Conservation (phyloP, 331 rosid genomes). For the Dryas integrifolia region DNA sequence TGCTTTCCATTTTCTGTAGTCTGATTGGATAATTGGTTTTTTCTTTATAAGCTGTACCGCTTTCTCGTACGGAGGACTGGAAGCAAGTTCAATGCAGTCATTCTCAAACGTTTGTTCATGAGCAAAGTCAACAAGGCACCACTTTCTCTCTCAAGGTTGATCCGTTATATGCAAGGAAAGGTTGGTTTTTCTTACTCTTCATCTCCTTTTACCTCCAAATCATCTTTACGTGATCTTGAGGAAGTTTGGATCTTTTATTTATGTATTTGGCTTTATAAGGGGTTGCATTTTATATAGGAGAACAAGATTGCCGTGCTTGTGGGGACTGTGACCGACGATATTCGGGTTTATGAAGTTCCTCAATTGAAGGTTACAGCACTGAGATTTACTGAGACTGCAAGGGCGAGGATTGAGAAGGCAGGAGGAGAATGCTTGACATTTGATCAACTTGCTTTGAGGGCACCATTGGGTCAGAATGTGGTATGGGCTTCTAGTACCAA, state of each 20-base stretch:
- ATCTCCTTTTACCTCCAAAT: neutral
- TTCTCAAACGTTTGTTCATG: conserved; percentile 81
- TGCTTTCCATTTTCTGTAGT: neutral
- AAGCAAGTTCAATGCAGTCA: conserved; percentile 70
- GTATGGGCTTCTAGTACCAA: conserved; percentile 25
- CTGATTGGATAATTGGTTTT: conserved; percentile 23
- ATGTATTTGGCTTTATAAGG: neutral
- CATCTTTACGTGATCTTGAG: neutral
- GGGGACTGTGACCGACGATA: conserved; percentile 73
- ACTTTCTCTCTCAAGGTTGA: conserved; percentile 63
- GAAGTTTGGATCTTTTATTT: neutral
- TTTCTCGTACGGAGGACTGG: conserved; percentile 73
- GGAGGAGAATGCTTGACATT: conserved; percentile 92
- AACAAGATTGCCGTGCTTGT: conserved; percentile 59
- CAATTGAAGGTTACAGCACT: conserved; percentile 63
- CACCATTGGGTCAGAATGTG: conserved; percentile 76
- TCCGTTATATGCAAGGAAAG: conserved; percentile 51
- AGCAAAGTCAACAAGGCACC: conserved; percentile 84
- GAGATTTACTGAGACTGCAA: conserved; percentile 72
- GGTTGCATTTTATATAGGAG: conserved; percentile 32
- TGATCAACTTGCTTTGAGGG: conserved; percentile 71
- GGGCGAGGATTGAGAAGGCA: conserved; percentile 87
- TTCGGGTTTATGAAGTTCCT: conserved; percentile 70
- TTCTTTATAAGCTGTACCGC: conserved; percentile 53
- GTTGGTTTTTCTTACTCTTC: conserved; percentile 23